A percentile compares a stretch with the other conserved stretches of the same genome.
Evolutionary conservation across 352 stramenopile species (phyloP).

Genomic region (Pythium phragmiticola): DNA sequence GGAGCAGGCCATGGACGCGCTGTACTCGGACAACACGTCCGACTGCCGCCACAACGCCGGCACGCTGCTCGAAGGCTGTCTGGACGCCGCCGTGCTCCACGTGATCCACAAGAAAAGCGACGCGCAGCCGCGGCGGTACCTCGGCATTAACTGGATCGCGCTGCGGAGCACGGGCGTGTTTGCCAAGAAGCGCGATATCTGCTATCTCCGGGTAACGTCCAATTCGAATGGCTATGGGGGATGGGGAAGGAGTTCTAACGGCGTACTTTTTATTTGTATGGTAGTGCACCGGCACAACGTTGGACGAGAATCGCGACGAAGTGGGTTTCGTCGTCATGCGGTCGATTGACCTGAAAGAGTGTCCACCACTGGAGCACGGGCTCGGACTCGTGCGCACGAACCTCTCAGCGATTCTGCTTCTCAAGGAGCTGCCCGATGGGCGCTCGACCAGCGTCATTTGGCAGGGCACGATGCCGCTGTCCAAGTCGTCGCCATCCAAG

Average conservation of each 20-base stretch:
- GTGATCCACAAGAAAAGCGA: slow-evolving; percentile 40
- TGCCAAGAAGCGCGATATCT: slow-evolving; percentile 58
- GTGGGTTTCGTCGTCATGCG: slow-evolving; percentile 59
- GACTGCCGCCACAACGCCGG: slow-evolving; percentile 56
- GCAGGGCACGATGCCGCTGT: slow-evolving; percentile 48
- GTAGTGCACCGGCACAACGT: slow-evolving; percentile 46
- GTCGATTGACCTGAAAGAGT: slow-evolving; percentile 59
- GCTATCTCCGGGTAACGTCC: slow-evolving; percentile 44
- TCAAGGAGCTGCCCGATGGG: slow-evolving; percentile 45
- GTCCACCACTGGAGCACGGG: slow-evolving; percentile 44
- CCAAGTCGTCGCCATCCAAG: slow-evolving; percentile 38
- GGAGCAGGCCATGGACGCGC: slow-evolving; percentile 40
- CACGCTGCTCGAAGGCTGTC: slow-evolving; percentile 55
- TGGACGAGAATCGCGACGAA: slow-evolving; percentile 42
- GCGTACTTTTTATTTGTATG: not conserved
- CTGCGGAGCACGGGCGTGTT: slow-evolving; percentile 46
- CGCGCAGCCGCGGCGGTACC: slow-evolving; percentile 47
- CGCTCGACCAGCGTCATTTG: slow-evolving; percentile 49
- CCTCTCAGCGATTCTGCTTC: slow-evolving; percentile 57
- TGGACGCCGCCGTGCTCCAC: slow-evolving; percentile 63
- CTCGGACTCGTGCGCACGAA: slow-evolving; percentile 51
- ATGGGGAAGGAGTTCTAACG: not conserved
- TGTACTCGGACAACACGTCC: slow-evolving; percentile 61
- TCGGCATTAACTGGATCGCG: slow-evolving; percentile 71
- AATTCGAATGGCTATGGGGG: not conserved